Conservation (phyloP, 108 stramenopile species). For the Aurantiochytrium sp. region DNA sequence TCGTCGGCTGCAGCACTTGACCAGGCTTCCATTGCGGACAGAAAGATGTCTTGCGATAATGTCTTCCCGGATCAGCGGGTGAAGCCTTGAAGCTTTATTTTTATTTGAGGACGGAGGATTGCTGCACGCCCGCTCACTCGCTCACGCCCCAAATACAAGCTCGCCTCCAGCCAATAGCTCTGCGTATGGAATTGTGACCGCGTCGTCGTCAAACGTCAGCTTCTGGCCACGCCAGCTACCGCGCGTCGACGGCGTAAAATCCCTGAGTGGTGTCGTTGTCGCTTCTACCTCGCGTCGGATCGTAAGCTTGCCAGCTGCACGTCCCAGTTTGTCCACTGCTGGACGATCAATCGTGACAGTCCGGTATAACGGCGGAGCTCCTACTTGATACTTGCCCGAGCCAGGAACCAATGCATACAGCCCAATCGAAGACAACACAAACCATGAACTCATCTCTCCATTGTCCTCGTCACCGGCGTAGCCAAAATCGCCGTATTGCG, state of each 20-base stretch:
- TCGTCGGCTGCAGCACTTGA: too few relatives aligned
- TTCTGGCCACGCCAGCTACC: background rate
- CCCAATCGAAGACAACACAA: slow-evolving; percentile 22
- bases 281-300: background rate
- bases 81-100: too few relatives aligned
- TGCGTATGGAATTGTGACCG: background rate
- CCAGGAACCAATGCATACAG: slow-evolving; percentile 19
- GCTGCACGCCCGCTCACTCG: too few relatives aligned
- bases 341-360: background rate
- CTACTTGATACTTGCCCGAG: slow-evolving; percentile 14
- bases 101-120: too few relatives aligned
- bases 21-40: too few relatives aligned
- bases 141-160: background rate
- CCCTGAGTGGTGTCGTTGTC: background rate
- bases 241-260: background rate
- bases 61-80: too few relatives aligned
- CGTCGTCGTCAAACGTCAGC: background rate
- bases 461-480: slow-evolving; percentile 42
- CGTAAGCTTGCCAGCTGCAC: background rate
- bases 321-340: background rate
- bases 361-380: background rate
- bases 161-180: background rate
- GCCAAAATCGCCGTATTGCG: slow-evolving; percentile 19
- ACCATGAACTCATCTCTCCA: slow-evolving; percentile 36
- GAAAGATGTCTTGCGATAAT: too few relatives aligned